Percentiles rank a stretch among this genome's conserved stretches.
These are phyloP conservation scores for Bryoerythrophyllum caledonicum DNA, from an alignment of 225 moss, liverwort and hornwort genomes.

Conservation along the genomic window DNA sequence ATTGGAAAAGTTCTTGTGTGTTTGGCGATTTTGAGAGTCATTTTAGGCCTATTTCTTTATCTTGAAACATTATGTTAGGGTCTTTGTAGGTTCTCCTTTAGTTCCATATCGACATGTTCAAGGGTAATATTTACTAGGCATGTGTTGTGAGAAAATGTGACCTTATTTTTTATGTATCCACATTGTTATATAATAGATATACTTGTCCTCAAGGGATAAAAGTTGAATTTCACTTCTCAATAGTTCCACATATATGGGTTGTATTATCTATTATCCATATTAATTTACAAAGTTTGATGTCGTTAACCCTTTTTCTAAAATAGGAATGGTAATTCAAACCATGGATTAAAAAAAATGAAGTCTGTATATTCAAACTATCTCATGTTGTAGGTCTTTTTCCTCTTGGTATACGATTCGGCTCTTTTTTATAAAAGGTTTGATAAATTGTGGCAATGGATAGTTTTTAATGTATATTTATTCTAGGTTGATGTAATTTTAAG, in stretches of 20 bases:
- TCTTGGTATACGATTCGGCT: no score
- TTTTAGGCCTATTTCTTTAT: not conserved
- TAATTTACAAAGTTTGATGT: not conserved
- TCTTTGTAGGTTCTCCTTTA: not conserved
- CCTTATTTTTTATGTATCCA: not conserved
- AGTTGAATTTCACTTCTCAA: not conserved
- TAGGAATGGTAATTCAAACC: no score
- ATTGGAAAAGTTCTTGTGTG: no score
- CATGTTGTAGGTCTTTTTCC: no score
- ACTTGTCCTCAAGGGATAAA: not conserved
- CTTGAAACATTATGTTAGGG: not conserved
- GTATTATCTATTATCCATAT: not conserved
- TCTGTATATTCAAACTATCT: no score
- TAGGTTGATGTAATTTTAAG: not conserved
- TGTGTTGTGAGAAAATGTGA: not conserved
- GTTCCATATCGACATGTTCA: not conserved
- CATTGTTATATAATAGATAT: not conserved
- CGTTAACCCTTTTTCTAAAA: not conserved
- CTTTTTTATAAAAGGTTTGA: no score
- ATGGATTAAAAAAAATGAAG: no score
- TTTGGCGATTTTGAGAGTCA: no score
- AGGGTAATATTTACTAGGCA: not conserved
- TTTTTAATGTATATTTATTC: no score
- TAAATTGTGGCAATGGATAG: no score
- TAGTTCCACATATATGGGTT: not conserved